Evolutionary conservation across 805 yeast species (phyloP).

Genomic region (Metschnikowia baotianmanensis): DNA sequence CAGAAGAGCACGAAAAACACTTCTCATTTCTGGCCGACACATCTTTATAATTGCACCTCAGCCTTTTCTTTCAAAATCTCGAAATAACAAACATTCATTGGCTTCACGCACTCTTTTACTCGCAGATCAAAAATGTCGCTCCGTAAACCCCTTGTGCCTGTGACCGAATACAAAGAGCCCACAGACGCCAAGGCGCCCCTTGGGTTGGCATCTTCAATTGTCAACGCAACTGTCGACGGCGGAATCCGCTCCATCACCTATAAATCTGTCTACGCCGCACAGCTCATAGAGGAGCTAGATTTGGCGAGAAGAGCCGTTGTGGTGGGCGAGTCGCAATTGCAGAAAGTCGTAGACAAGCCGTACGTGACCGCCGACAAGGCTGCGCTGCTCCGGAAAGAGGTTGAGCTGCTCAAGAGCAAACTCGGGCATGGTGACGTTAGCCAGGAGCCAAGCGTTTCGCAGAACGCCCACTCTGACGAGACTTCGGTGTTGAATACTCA

Average conservation of each 20-base stretch:
- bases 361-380: slow-evolving; percentile 18
- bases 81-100: no score
- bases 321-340: slow-evolving; percentile 13
- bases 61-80: no score
- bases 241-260: slow-evolving; percentile 42
- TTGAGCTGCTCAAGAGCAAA: slow-evolving; percentile 13
- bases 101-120: no score
- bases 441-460: not conserved
- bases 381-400: slow-evolving; percentile 23
- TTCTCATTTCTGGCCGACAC: no score
- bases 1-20: no score
- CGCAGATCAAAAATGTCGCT: slow-evolving; percentile 6
- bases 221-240: slow-evolving; percentile 42
- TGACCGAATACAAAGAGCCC: slow-evolving; percentile 22
- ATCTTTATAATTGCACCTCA: no score
- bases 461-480: no score
- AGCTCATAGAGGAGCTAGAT: slow-evolving; percentile 35
- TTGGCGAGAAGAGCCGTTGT: slow-evolving; percentile 30
- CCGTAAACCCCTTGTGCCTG: slow-evolving; percentile 4
- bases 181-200: slow-evolving; percentile 20
- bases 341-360: slow-evolving; percentile 20
- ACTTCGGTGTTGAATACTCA: slow-evolving; percentile 8
- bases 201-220: slow-evolving; percentile 33
- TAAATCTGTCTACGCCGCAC: slow-evolving; percentile 37
- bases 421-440: not conserved